Base-by-base conservation (phyloP, 2,329 filamentous ascomycete species). In the Ophiocordyceps camponoti-leonardi region DNA sequence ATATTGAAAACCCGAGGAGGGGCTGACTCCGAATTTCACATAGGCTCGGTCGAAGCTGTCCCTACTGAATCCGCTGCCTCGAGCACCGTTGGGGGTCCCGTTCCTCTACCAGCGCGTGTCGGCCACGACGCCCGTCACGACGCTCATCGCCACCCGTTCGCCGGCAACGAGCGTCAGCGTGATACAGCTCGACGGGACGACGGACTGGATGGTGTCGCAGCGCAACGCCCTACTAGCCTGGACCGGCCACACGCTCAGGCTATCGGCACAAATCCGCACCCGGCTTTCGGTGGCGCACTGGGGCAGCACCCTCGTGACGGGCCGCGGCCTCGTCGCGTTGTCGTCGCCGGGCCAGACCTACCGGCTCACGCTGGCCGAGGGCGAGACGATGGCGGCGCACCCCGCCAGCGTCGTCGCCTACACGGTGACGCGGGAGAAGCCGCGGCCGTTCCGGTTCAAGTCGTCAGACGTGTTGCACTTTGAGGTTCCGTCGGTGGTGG, bases 71-170 rank as follows among this genome's bases (percentile, higher is more conserved):
- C 92, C 92, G 16, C 73, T 94, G 57, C 76, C 80, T 48, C 79
- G 92, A 61, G 82, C 83, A 22, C 64, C 80, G 43, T 75, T 94
- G 26, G 86, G 88, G 52, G 83, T 96, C 44, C 92, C 92, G 1
- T 98, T 98, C 64, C 73, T 98, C 49, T 96, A 96, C 66, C 90
- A 96, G 66, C 71, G 83, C 65, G 77, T 96, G 52, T 82, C 86
- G 31, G 90, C 90, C 1, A 87, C 88, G 1, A 84, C 80, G 42
- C 88, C 92, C 2, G 75, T 95, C 52, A 94, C 84, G 41, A 87
- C 87, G 30, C 69, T 98, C 50, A 83, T 98, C 54, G 84, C 85
- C 28, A 87, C 90, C 22, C 92, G 87, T 60, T 86, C 86, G 6
- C 79, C 86, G 5, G 79, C 82, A 45, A 92, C 88, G 1, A 88